Conservation (phyloP, 2,329 filamentous ascomycete genomes). For the Cladosporium sp. region DNA sequence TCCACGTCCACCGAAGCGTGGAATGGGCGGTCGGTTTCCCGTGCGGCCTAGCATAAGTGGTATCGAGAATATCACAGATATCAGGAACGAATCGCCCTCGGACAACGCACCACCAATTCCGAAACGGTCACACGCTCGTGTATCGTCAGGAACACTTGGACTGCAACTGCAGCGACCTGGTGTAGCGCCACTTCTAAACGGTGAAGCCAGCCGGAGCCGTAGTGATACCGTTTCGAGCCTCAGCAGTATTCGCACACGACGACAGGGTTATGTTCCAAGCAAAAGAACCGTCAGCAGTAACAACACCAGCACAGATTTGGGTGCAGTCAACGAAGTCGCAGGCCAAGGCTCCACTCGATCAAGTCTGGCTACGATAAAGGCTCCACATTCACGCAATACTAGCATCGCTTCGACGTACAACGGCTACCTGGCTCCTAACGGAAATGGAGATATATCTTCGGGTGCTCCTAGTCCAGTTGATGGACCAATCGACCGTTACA, state of each 20-base stretch:
- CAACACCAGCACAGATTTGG: constrained; percentile 41
- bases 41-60: constrained; percentile 68
- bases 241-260: constrained; percentile 55
- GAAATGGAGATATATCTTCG: constrained; percentile 30
- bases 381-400: constrained; percentile 34
- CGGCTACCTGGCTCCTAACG: constrained; percentile 9
- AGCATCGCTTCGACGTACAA: constrained; percentile 32
- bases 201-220: constrained; percentile 65
- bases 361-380: constrained; percentile 51
- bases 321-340: constrained; percentile 29
- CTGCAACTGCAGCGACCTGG: constrained; percentile 60
- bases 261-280: constrained; percentile 61
- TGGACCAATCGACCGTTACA: constrained; percentile 25
- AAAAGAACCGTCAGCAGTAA: constrained; percentile 42
- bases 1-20: constrained; percentile 65
- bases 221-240: constrained; percentile 57
- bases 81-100: constrained; percentile 68
- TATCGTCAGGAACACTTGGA: constrained; percentile 26
- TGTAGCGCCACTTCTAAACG: constrained; percentile 66
- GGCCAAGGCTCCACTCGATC: constrained; percentile 26
- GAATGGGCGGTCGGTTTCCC: constrained; percentile 56
- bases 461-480: constrained; percentile 36
- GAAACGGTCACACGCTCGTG: constrained; percentile 74
- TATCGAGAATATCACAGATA: constrained; percentile 58
- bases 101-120: constrained; percentile 70